Conservation (phyloP, 2,329 filamentous ascomycete genomes). For the Cercospora sp. region DNA sequence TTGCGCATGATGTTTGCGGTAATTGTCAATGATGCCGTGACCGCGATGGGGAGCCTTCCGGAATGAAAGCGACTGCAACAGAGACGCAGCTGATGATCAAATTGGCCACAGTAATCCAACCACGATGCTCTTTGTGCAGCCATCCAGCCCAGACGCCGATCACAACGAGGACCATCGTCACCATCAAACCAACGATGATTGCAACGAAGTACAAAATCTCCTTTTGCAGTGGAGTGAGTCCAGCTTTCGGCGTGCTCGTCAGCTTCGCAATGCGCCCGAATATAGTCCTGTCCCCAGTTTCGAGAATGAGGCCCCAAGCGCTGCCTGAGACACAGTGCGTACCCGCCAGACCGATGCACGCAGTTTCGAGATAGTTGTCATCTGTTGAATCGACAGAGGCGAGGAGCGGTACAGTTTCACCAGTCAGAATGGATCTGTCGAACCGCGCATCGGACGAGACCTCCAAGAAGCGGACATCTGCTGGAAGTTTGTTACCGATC, state of each 20-base stretch:
- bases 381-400: conserved; percentile 68
- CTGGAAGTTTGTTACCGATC: conserved; percentile 71
- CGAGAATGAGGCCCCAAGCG: conserved; percentile 67
- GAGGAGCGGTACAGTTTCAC: conserved; percentile 62
- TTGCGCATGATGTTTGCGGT: conserved; percentile 74
- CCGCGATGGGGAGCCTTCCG: conserved; percentile 69
- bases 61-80: conserved; percentile 73
- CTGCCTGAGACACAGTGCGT: conserved; percentile 73
- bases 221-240: conserved; percentile 68
- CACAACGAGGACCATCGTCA: conserved; percentile 65
- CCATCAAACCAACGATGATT: conserved; percentile 68
- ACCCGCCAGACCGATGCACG: conserved; percentile 75
- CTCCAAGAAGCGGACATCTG: conserved; percentile 70
- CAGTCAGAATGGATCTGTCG: conserved; percentile 71
- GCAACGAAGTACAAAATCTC: conserved; percentile 73
- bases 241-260: conserved; percentile 67
- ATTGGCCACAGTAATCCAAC: conserved; percentile 70
- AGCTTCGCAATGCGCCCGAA: conserved; percentile 73
- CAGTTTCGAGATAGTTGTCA: conserved; percentile 73
- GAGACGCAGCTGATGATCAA: conserved; percentile 71
- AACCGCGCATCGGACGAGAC: conserved; percentile 70
- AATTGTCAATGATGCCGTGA: conserved; percentile 69
- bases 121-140: conserved; percentile 65
- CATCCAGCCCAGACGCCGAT: conserved; percentile 61
- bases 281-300: conserved; percentile 70